Base-by-base conservation (phyloP, 345 rosid genomes). In the Dovyalis caffra region DNA sequence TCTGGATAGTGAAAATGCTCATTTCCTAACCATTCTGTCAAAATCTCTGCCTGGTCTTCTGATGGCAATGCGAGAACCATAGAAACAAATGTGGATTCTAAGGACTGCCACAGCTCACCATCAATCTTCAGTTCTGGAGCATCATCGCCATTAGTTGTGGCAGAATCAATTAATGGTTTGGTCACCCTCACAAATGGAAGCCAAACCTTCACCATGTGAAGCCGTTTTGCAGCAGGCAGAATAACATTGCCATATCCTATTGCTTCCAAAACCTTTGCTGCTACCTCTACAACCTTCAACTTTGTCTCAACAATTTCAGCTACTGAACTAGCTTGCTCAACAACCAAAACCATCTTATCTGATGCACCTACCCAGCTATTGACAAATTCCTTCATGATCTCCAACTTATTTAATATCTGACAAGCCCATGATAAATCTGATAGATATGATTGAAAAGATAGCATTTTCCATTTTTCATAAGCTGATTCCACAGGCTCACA, bases 31-130 rank as follows among this genome's bases (percentile, higher is more conserved):
- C 99, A 95, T 64, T 90, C 95, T 3, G 87, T 83, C 83, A 95
- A 80, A 85, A 95, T 88, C 84, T 88, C 89, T 31, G 97, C 91
- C 76, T 90, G 97, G 40, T 95, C 90, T n/a, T 74, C 78, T 7
- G 97, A 92, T 63, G 97, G 97, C 73, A 95, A 83, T 21, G 97
- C 85, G 9, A 90, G 89, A 77, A 92, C 74, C 51, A 91, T 81
- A 2, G 94, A 82, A 34, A 95, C 92, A 66, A 95, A 91, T 2
- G 93, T 80, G 21, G 97, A 85, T 72, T 92, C 95, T 73, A 92
- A 78, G 4, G 95, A 87, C 79, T 86, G 92, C 97, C 97, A 95
- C 56, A 90, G 80, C 80, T 95, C 95, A 63, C 84, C 83, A 49
- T 95, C 97, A 5, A 85, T 63, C 71, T 85, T 90, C 45, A 76